Evolutionary conservation across 2,329 filamentous ascomycete species (phyloP).

Genomic region (Cladosporium colombiae): DNA sequence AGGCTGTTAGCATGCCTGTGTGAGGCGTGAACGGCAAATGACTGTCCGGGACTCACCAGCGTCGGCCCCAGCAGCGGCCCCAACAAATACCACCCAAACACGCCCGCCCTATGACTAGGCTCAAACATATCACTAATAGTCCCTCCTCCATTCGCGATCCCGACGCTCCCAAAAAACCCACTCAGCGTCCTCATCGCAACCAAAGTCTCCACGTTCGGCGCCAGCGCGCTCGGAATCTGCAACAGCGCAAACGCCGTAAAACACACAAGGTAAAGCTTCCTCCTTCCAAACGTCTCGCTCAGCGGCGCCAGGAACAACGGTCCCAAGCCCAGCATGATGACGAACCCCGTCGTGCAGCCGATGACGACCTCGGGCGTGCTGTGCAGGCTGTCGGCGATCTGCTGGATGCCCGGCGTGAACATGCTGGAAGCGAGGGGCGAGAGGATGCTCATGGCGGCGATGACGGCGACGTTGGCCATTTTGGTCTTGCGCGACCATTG

Average conservation of each 20-base stretch:
- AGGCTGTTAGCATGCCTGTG: background rate
- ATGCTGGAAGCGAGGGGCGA: slow-evolving; percentile 52
- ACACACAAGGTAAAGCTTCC: slow-evolving; percentile 48
- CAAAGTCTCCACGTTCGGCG: slow-evolving; percentile 49
- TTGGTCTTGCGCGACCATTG: slow-evolving; percentile 49
- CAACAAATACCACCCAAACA: slow-evolving; percentile 50
- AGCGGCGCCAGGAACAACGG: slow-evolving; percentile 50
- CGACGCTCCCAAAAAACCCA: slow-evolving; percentile 54
- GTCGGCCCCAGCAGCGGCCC: slow-evolving; percentile 47
- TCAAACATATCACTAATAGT: slow-evolving; percentile 56
- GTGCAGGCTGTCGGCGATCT: slow-evolving; percentile 51
- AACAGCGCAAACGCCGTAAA: slow-evolving; percentile 49
- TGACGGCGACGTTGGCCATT: slow-evolving; percentile 52
- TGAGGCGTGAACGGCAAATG: background rate
- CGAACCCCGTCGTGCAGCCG: slow-evolving; percentile 53
- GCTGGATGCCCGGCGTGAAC: slow-evolving; percentile 54
- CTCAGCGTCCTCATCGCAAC: slow-evolving; percentile 48
- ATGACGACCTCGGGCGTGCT: slow-evolving; percentile 47
- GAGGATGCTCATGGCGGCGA: slow-evolving; percentile 53
- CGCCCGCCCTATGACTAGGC: slow-evolving; percentile 46
- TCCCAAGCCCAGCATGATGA: slow-evolving; percentile 52
- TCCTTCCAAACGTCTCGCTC: slow-evolving; percentile 50
- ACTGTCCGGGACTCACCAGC: background rate
- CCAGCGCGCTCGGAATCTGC: slow-evolving; percentile 50
- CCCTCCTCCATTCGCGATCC: slow-evolving; percentile 54